A percentile compares a stretch with the other conserved stretches of the same genome.
Conservation (phyloP, 2,329 filamentous ascomycete species). For the Chaetothyriales sp. region DNA sequence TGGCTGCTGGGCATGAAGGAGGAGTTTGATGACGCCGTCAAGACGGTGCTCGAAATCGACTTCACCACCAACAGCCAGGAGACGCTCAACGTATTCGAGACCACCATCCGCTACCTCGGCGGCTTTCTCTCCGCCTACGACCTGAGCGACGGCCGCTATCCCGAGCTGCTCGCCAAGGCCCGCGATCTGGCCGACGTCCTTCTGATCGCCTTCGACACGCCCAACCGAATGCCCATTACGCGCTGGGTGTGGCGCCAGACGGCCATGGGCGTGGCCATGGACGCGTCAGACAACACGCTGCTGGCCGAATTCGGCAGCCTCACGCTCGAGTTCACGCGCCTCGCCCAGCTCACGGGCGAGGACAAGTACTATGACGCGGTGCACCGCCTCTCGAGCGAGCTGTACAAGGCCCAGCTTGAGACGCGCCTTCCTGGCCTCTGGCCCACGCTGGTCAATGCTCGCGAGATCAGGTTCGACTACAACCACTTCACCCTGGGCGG, state of each 20-base stretch:
- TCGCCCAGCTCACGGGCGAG: constrained; percentile 49
- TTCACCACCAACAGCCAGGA: constrained; percentile 32
- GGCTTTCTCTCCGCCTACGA: constrained; percentile 60
- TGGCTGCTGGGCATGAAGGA: constrained; percentile 57
- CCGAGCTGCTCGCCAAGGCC: constrained; percentile 39
- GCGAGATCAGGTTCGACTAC: constrained; percentile 31
- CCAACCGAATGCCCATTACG: constrained; percentile 20
- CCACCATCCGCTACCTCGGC: constrained; percentile 75
- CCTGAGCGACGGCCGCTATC: constrained; percentile 36
- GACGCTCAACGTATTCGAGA: constrained; percentile 70
- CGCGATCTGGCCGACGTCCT: constrained; percentile 42
- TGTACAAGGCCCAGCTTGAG: constrained; percentile 39
- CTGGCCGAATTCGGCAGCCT: constrained; percentile 35
- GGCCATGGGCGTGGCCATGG: constrained; percentile 21
- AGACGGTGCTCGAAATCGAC: constrained; percentile 43
- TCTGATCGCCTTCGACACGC: constrained; percentile 31
- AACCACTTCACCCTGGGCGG: constrained; percentile 38
- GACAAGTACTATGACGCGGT: constrained; percentile 49
- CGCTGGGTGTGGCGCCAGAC: constrained; percentile 34
- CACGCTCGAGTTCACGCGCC: constrained; percentile 39
- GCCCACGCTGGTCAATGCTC: constrained; percentile 42
- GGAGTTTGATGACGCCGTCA: constrained; percentile 52
- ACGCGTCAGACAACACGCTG: constrained; percentile 16
- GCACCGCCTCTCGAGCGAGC: constrained; percentile 41
- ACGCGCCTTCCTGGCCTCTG: constrained; percentile 50